Percentiles rank a stretch among this genome's conserved stretches.
These are phyloP conservation scores for Ustilago vetiveriae DNA, from an alignment of 1,284 basidiomycete genomes.

Conservation along the genomic window DNA sequence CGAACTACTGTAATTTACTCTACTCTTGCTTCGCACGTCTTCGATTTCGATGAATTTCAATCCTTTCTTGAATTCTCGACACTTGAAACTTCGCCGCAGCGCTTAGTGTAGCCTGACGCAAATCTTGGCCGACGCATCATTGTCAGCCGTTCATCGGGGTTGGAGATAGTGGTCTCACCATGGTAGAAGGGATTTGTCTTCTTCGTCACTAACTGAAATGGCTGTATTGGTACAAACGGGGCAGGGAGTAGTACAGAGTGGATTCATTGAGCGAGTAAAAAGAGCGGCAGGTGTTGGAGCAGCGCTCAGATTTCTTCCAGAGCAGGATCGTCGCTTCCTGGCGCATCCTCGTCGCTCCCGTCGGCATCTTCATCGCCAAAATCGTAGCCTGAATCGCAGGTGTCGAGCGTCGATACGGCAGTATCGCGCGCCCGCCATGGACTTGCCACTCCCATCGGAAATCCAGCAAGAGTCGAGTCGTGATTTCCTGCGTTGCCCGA, in stretches of 20 bases:
- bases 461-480: constrained; percentile 1
- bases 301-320: constrained; percentile 23
- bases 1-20: too few species aligned
- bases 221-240: too few species aligned
- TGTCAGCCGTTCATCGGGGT: too few species aligned
- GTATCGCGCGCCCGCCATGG: constrained; percentile 3
- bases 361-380: constrained; percentile 40
- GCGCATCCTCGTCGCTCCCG: constrained; percentile 47
- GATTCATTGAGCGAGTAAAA: too few species aligned
- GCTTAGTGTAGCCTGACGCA: constrained; percentile 1
- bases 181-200: too few species aligned
- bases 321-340: constrained; percentile 42
- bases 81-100: background rate
- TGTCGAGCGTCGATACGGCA: constrained; percentile 11
- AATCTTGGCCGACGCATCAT: background rate
- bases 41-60: too few species aligned
- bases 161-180: too few species aligned
- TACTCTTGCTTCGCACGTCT: too few species aligned
- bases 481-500: background rate
- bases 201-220: too few species aligned
- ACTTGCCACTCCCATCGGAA: constrained; percentile 2
- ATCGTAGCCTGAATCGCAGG: constrained; percentile 11
- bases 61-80: too few species aligned
- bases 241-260: constrained; percentile 1
- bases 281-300: too few species aligned